Conservation (phyloP, 2,329 filamentous ascomycete species). For the Thyridium curvatum region DNA sequence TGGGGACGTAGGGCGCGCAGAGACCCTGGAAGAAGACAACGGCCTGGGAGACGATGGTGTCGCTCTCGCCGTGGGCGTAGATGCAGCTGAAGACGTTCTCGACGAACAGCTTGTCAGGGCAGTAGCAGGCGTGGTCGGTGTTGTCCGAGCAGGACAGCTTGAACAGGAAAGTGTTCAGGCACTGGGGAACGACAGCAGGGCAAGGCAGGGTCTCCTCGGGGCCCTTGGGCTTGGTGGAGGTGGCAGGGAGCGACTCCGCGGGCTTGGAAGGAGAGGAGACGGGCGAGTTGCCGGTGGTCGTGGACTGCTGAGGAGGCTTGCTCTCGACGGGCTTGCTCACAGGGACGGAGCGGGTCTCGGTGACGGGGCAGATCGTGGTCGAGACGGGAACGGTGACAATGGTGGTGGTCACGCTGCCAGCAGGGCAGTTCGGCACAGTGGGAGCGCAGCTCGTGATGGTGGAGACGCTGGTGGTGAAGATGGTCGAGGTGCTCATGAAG, state of each 20-base stretch:
- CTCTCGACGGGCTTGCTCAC: conserved; percentile 15
- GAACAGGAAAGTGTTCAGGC: conserved; percentile 86
- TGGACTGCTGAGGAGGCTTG: conserved; percentile 16
- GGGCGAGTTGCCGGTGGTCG: conserved; percentile 35
- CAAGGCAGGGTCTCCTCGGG: conserved; percentile 44
- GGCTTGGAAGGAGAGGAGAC: conserved; percentile 31
- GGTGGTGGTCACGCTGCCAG: conserved; percentile 33
- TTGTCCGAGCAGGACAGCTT: conserved; percentile 73
- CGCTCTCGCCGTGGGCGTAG: conserved; percentile 63
- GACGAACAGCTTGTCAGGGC: conserved; percentile 71
- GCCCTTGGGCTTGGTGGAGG: conserved; percentile 23
- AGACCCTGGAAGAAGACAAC: conserved; percentile 86
- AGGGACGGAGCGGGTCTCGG: conserved; percentile 39
- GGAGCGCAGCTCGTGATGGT: conserved; percentile 45
- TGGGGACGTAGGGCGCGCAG: conserved; percentile 66
- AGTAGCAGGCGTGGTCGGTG: conserved; percentile 80
- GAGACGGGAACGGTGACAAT: conserved; percentile 48
- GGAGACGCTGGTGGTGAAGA: conserved; percentile 41
- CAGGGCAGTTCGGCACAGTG: conserved; percentile 44
- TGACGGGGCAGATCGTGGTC: conserved; percentile 57
- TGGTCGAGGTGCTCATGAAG: conserved; percentile 17
- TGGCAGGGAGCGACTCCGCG: conserved; percentile 15
- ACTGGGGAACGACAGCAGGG: conserved; percentile 74
- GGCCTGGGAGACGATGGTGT: conserved; percentile 61
- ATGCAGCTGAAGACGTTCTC: conserved; percentile 77